These are phyloP conservation scores for Bryoglossum gracile DNA, from an alignment of 495 filamentous ascomycete species.

Conservation along the genomic window DNA sequence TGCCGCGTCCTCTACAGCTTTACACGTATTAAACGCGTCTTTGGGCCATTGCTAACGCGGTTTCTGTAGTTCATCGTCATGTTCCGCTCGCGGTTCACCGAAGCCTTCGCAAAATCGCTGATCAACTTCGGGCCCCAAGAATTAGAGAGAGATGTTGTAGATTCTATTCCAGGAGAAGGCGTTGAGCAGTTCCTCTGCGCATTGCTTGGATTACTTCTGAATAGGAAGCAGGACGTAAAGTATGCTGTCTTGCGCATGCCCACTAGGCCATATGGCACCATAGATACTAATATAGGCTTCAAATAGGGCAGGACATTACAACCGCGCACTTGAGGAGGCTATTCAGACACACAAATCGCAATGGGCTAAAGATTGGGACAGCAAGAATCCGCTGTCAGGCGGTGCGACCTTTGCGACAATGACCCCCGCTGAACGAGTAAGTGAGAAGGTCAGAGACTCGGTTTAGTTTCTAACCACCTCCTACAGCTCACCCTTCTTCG, in stretches of 20 bases:
- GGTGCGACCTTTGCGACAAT: slow-evolving; percentile 72
- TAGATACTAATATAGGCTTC: slow-evolving; percentile 19
- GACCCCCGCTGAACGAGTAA: slow-evolving; percentile 72
- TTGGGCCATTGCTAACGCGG: slow-evolving; percentile 26
- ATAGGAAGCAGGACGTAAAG: slow-evolving; percentile 98
- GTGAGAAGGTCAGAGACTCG: slow-evolving; percentile 29
- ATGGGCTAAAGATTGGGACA: slow-evolving; percentile 85
- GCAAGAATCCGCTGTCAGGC: slow-evolving; percentile 75
- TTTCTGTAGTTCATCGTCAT: slow-evolving; percentile 82
- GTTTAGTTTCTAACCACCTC: slow-evolving; percentile 12
- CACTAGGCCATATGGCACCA: slow-evolving; percentile 9
- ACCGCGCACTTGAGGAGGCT: slow-evolving; percentile 89
- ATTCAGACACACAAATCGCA: slow-evolving; percentile 76
- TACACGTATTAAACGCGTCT: slow-evolving; percentile 32
- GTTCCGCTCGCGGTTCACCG: slow-evolving; percentile 90
- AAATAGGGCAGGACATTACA: slow-evolving; percentile 72
- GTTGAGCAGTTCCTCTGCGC: slow-evolving; percentile 86
- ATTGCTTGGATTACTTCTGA: slow-evolving; percentile 77
- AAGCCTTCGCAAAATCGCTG: slow-evolving; percentile 78
- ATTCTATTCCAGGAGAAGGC: slow-evolving; percentile 69
- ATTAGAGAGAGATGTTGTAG: slow-evolving; percentile 77
- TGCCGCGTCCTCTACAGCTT: slow-evolving; percentile 21
- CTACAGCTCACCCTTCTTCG: slow-evolving; percentile 70
- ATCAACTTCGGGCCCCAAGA: slow-evolving; percentile 91
- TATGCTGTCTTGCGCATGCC: slow-evolving; percentile 48